Percentiles rank a stretch among this genome's conserved stretches.
Conservation (phyloP, 805 yeast species). For the Candida caryicola region DNA sequence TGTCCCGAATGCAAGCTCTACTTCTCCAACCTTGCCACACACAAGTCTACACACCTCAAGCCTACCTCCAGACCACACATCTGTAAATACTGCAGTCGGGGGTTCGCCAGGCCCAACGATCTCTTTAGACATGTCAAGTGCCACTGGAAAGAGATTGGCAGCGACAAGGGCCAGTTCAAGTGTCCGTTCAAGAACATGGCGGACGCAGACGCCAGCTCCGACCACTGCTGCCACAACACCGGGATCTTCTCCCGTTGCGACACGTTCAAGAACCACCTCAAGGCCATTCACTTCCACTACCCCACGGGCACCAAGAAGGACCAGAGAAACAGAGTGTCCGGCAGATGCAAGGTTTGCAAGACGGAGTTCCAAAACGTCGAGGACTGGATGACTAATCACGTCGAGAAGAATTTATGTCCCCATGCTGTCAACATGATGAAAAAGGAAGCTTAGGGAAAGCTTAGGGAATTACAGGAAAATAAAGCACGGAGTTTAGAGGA, state of each 20-base stretch:
- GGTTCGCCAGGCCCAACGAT: conserved; percentile 87
- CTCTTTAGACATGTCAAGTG: conserved; percentile 80
- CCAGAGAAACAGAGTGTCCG: conserved; percentile 64
- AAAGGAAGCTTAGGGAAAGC: conserved; percentile 7
- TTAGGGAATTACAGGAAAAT: conserved; percentile 1
- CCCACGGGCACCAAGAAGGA: conserved; percentile 83
- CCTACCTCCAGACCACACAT: conserved; percentile 73
- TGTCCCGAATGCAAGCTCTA: conserved; percentile 67
- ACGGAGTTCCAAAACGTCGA: conserved; percentile 64
- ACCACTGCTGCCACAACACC: conserved; percentile 66
- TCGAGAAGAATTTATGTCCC: conserved; percentile 49
- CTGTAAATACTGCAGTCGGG: conserved; percentile 76
- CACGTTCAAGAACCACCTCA: conserved; percentile 86
- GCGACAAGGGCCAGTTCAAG: conserved; percentile 64
- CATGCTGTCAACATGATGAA: conserved; percentile 11
- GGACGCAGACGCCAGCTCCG: conserved; percentile 17
- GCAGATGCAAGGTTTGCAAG: conserved; percentile 78
- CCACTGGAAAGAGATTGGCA: conserved; percentile 75
- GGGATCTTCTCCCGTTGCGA: conserved; percentile 90
- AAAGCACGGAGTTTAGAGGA: too few relatives aligned
- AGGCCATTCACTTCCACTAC: conserved; percentile 85
- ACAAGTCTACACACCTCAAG: conserved; percentile 71
- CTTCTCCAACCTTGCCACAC: conserved; percentile 81
- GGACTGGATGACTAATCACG: conserved; percentile 74
- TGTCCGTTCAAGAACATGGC: conserved; percentile 65